Conservation (phyloP, 139 green algal genomes). For the Penium margaritaceum region DNA sequence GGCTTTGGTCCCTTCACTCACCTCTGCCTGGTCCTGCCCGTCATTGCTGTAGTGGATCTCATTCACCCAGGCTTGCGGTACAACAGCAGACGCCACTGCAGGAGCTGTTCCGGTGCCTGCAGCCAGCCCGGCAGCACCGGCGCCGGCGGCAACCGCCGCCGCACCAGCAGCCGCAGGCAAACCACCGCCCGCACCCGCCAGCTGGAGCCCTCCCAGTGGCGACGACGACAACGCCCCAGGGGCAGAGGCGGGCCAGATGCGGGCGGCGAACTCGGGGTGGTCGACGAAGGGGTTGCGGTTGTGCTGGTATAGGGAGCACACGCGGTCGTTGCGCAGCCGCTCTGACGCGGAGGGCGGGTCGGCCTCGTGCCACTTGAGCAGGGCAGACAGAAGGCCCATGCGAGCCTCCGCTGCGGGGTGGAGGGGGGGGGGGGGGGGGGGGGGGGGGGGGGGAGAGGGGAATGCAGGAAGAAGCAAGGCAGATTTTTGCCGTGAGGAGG, state of each 20-base stretch:
- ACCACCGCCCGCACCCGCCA: background rate
- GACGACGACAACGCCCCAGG: too few species aligned
- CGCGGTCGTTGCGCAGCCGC: slow-evolving; percentile 25
- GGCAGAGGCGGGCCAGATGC: slow-evolving; percentile 14
- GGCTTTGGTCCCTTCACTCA: too few species aligned
- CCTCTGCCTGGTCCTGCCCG: slow-evolving; percentile 30
- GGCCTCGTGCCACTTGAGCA: slow-evolving; percentile 29
- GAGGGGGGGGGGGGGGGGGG: background rate
- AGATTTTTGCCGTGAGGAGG: background rate
- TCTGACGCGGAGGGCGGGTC: slow-evolving; percentile 16
- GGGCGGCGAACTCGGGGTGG: slow-evolving; percentile 28
- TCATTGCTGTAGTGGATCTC: slow-evolving; percentile 42
- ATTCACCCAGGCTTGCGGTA: slow-evolving; percentile 32
- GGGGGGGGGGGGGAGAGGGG: background rate
- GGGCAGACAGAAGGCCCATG: slow-evolving; percentile 25
- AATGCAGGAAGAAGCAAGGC: background rate
- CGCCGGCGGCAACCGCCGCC: background rate
- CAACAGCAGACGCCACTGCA: background rate
- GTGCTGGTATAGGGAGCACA: slow-evolving; percentile 40
- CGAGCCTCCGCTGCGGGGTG: background rate
- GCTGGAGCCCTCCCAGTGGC: background rate
- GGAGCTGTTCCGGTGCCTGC: too few species aligned
- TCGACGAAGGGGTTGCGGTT: slow-evolving; percentile 45
- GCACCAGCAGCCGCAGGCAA: background rate
- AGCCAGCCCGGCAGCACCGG: background rate